Conservation (phyloP, 1,284 basidiomycete genomes). For the Ustilago lituana region DNA sequence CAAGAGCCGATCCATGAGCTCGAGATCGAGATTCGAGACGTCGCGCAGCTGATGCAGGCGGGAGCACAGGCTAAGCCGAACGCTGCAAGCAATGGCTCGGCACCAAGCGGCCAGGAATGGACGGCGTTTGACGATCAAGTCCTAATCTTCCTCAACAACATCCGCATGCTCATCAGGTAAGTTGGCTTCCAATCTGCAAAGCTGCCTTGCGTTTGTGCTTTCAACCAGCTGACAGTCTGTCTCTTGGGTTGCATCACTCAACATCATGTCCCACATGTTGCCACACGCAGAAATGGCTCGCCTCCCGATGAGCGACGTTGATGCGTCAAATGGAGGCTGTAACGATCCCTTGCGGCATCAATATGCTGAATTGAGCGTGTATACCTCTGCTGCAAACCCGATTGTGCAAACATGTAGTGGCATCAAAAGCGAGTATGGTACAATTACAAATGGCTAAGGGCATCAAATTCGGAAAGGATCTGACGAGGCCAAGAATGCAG, state of each 20-base stretch:
- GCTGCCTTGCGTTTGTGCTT: too few relatives aligned
- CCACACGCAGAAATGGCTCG: constrained; percentile 9
- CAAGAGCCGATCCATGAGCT: constrained; percentile 70
- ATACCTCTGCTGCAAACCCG: too few relatives aligned
- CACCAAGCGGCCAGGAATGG: constrained; percentile 51
- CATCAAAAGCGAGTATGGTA: too few relatives aligned
- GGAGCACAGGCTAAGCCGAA: constrained; percentile 36
- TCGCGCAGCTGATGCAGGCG: constrained; percentile 69
- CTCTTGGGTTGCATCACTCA: too few relatives aligned
- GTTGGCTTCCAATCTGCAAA: too few relatives aligned
- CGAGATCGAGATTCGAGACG: constrained; percentile 72
- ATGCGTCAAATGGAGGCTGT: neutral
- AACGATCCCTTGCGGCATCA: too few relatives aligned
- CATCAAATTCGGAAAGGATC: neutral
- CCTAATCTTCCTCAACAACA: constrained; percentile 63
- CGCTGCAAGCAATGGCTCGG: constrained; percentile 9
- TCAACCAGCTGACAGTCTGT: too few relatives aligned
- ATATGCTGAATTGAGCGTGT: too few relatives aligned
- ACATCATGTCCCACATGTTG: neutral
- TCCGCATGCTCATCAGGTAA: constrained; percentile 62
- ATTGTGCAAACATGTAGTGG: too few relatives aligned
- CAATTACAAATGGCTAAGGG: constrained; percentile 4
- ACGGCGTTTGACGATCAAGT: constrained; percentile 59
- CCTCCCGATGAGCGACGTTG: constrained; percentile 19
- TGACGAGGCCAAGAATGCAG: too few relatives aligned